These are phyloP conservation scores for Phytopythium cucurbitacearum DNA, from an alignment of 352 stramenopile genomes.

Conservation along the genomic window DNA sequence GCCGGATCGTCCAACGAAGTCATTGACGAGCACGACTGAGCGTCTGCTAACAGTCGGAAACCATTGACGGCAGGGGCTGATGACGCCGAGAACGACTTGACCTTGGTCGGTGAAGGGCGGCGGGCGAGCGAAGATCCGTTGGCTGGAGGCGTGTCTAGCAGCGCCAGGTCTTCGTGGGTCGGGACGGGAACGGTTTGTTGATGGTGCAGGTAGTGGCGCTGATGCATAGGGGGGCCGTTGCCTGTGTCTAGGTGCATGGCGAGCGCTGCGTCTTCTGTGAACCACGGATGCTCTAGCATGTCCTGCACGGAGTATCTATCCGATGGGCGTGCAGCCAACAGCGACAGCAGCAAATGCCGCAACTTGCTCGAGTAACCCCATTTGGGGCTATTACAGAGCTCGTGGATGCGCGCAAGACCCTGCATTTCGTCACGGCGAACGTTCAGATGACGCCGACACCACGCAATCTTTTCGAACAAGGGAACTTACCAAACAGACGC, in stretches of 20 bases:
- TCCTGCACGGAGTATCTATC: slow-evolving; percentile 41
- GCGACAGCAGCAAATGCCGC: slow-evolving; percentile 30
- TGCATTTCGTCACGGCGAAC: slow-evolving; percentile 5
- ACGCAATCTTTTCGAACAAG: background rate
- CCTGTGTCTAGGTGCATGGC: background rate
- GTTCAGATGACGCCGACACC: background rate
- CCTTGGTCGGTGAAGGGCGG: slow-evolving; percentile 13
- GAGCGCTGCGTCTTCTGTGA: slow-evolving; percentile 9
- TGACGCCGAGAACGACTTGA: slow-evolving; percentile 4
- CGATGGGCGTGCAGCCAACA: slow-evolving; percentile 33
- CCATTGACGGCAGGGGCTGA: slow-evolving; percentile 5
- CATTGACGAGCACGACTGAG: background rate
- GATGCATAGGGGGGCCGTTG: slow-evolving; percentile 1
- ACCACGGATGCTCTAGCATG: slow-evolving; percentile 49
- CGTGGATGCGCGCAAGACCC: slow-evolving; percentile 20
- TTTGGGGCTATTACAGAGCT: slow-evolving; percentile 27
- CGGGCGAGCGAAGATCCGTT: slow-evolving; percentile 2
- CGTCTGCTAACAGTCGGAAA: background rate
- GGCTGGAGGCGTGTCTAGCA: background rate
- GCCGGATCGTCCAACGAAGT: background rate
- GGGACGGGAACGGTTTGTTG: background rate
- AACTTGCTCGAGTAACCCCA: slow-evolving; percentile 50
- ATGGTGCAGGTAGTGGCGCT: slow-evolving; percentile 3
- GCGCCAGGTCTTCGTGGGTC: background rate
- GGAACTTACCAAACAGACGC: slow-evolving; percentile 22